Conservation (phyloP, 305 asterid genomes). For the Fraxinus paxiana region DNA sequence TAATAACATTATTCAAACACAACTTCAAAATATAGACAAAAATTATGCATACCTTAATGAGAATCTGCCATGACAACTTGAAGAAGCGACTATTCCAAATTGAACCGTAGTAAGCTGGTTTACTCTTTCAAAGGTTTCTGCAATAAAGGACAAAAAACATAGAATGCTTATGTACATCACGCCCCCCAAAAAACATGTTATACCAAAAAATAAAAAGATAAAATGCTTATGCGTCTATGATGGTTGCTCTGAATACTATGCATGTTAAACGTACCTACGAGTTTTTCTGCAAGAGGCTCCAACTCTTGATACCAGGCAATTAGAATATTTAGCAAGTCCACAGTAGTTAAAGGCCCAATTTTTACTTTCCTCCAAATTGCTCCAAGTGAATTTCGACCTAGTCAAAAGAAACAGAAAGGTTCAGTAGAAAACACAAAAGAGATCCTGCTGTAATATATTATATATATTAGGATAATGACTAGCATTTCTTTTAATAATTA, state of each 20-base stretch:
- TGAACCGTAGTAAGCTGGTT: conserved; percentile 51
- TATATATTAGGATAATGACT: background rate
- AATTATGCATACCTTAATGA: conserved; percentile 57
- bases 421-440: conserved; percentile 18
- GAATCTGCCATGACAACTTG: conserved; percentile 61
- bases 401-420: conserved; percentile 12
- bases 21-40: background rate
- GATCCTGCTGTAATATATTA: background rate
- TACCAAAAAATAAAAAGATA: background rate
- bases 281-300: conserved; percentile 48
- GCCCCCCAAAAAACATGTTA: background rate
- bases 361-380: conserved; percentile 85
- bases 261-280: conserved; percentile 48
- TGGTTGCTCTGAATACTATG: background rate
- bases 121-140: conserved; percentile 70
- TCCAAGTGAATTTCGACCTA: conserved; percentile 67
- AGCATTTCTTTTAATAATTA: background rate
- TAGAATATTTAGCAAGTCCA: conserved; percentile 60
- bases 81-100: conserved; percentile 40
- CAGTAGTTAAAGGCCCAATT: conserved; percentile 50
- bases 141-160: conserved; percentile 18
- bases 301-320: conserved; percentile 65
- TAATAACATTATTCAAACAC: conserved; percentile 9
- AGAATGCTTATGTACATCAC: background rate
- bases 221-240: background rate